Base-by-base conservation (phyloP, 1,139 yeast species). In the Suhomyces anneliseae region DNA sequence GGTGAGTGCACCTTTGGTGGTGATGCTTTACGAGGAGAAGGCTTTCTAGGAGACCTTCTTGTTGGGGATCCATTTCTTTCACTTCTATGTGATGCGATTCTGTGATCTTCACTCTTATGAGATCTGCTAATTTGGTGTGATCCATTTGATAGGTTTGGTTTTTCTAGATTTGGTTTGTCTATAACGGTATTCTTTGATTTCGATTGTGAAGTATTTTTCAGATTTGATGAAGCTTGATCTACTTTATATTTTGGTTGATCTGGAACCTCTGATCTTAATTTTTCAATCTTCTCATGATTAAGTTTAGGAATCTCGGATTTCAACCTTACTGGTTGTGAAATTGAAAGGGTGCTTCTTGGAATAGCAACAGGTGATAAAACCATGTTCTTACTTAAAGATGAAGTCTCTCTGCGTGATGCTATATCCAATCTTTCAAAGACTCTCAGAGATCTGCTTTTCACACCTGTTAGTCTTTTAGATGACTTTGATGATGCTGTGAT, bases 351-450 rank as follows among this genome's bases (percentile, higher is more conserved):
- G 31, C 39, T 36, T 10, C 12, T 11, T 15, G 49, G 58, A 5
- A 55, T 47, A 8, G 53, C 53, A 14, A 56, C 55, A 10, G 59
- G 59, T 8, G 59, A 56, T 24, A 56, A 39, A 11, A 45, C 50
- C 41, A 54, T 42, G 34, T 50, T 54, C 8, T 48, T 45, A 19
- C 37, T 47, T 38, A 45, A 11, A 4, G 40, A 27, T 12, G 43
- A 32, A 8, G 43, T 44, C 12, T 54, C 57, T 32, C 48, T 36
- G 34, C 52, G 48, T 11, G 60, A 54, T 5, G 56, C 63, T 8
- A 55, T 48, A 32, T 58, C 64, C 26, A 58, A 39, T 34, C 52
- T 46, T 31, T 59, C 64, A 42, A 52, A 51, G 2, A 57, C 52
- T 39, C 57, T 47, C 60, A 58, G 60, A 8, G 62, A 49, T 26